Conservation (phyloP, 495 filamentous ascomycete species). For the Penicillium cinerascens region DNA sequence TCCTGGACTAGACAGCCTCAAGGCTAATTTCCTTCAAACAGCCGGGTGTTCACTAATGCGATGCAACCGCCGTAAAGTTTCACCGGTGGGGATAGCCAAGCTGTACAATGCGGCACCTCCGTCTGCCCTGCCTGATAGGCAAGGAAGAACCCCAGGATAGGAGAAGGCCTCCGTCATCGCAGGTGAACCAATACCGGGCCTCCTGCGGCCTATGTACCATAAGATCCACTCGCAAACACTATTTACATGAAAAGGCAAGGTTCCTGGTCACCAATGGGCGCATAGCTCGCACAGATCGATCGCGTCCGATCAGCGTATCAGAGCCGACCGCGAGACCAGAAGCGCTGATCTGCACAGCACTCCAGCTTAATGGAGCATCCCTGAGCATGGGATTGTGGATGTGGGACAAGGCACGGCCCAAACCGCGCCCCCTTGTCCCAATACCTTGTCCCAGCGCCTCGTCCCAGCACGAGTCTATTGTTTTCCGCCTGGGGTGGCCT, state of each 20-base stretch:
- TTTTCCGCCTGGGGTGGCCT: not conserved
- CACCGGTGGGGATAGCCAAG: not conserved
- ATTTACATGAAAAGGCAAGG: not conserved
- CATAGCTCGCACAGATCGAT: not conserved
- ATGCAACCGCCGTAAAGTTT: not conserved
- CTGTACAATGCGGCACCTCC: not conserved
- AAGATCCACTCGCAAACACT: no score
- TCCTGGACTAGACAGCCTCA: not conserved
- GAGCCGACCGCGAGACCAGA: not conserved
- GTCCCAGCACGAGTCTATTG: not conserved
- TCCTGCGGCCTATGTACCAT: no score
- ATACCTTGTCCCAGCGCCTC: not conserved
- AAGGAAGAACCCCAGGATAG: not conserved
- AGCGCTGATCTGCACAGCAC: not conserved
- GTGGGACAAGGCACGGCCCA: not conserved
- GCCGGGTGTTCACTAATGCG: not conserved
- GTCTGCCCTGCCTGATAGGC: not conserved
- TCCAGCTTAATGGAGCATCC: not conserved
- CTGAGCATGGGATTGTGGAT: not conserved
- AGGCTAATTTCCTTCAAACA: not conserved
- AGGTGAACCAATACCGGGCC: not conserved
- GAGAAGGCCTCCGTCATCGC: not conserved
- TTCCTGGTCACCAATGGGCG: not conserved
- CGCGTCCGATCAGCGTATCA: constrained; percentile 12
- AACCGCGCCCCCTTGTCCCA: not conserved